Percentiles rank a stretch among this genome's conserved stretches.
phyloP scores from a whole-genome alignment of 352 stramenopile genomes.

The Blastocystis sp. region DNA sequence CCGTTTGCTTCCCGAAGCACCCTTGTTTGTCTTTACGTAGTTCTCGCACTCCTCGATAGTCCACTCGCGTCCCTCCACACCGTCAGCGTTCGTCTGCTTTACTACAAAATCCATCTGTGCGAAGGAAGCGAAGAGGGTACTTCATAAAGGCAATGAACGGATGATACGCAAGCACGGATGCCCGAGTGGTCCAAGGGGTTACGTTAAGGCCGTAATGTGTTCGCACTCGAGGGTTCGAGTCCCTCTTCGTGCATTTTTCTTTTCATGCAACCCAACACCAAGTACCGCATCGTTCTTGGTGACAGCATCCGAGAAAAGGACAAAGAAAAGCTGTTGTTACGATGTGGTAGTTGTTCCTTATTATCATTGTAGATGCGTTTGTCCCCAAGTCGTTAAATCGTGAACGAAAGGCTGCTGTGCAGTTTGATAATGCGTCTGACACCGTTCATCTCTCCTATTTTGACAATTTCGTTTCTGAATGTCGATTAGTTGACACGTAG shows the following conservation, averaged over 20 bases:
- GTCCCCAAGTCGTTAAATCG: background rate
- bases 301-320: background rate
- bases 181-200: conserved; percentile 50
- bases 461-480: background rate
- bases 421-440: background rate
- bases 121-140: background rate
- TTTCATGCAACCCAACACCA: background rate
- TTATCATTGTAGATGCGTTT: background rate
- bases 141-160: background rate
- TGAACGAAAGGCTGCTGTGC: background rate
- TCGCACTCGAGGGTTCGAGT: conserved; percentile 49
- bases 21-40: background rate
- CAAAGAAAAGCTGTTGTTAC: background rate
- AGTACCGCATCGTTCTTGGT: background rate
- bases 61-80: background rate
- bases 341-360: background rate
- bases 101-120: conserved; percentile 2
- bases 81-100: background rate
- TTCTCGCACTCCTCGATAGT: background rate
- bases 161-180: background rate
- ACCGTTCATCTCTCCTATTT: background rate
- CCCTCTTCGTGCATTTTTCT: conserved; percentile 25
- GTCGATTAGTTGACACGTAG: background rate
- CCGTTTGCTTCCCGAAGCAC: background rate
- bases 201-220: conserved; percentile 54